A percentile compares a stretch with the other conserved stretches of the same genome.
phyloP scores from a whole-genome alignment of 2,329 filamentous ascomycete genomes.

The Rugonectria rugulosa region DNA sequence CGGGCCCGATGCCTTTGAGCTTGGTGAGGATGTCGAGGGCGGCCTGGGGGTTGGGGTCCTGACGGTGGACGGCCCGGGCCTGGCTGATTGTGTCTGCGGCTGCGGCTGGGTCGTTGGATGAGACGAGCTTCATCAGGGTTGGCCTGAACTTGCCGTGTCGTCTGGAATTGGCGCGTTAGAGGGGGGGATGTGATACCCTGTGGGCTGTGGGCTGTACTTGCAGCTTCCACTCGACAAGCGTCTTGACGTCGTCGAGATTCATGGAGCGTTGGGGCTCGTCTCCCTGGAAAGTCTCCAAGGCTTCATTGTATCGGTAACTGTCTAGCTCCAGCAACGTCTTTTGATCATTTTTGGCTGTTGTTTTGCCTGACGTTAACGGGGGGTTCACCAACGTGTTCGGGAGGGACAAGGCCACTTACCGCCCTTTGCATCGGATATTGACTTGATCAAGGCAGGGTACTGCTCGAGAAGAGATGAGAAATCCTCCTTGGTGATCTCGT shows the following conservation, averaged over 20 bases:
- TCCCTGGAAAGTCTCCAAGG: slow-evolving; percentile 55
- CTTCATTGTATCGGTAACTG: slow-evolving; percentile 63
- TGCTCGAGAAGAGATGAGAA: slow-evolving; percentile 47
- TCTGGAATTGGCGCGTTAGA: slow-evolving; percentile 41
- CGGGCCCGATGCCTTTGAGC: slow-evolving; percentile 80
- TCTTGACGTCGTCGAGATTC: slow-evolving; percentile 64
- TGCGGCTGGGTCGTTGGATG: slow-evolving; percentile 62
- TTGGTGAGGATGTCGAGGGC: slow-evolving; percentile 63
- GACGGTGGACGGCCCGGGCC: slow-evolving; percentile 58
- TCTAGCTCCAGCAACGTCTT: slow-evolving; percentile 66
- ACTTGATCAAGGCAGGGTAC: slow-evolving; percentile 51
- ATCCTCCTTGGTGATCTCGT: slow-evolving; percentile 39
- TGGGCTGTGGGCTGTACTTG: slow-evolving; percentile 47
- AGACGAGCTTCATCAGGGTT: slow-evolving; percentile 65
- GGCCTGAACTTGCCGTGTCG: slow-evolving; percentile 70
- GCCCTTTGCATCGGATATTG: slow-evolving; percentile 54
- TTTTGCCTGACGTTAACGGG: background rate
- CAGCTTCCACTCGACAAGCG: slow-evolving; percentile 76
- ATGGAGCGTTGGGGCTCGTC: slow-evolving; percentile 50
- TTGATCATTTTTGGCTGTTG: slow-evolving; percentile 56
- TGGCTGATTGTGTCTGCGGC: slow-evolving; percentile 58
- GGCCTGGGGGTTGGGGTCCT: slow-evolving; percentile 48
- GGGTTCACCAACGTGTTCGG: background rate
- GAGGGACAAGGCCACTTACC: slow-evolving; percentile 44
- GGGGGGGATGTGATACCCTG: background rate